Evolutionary conservation across 2,329 filamentous ascomycete genomes (phyloP).

Genomic region (Arthrinium phaeospermum): DNA sequence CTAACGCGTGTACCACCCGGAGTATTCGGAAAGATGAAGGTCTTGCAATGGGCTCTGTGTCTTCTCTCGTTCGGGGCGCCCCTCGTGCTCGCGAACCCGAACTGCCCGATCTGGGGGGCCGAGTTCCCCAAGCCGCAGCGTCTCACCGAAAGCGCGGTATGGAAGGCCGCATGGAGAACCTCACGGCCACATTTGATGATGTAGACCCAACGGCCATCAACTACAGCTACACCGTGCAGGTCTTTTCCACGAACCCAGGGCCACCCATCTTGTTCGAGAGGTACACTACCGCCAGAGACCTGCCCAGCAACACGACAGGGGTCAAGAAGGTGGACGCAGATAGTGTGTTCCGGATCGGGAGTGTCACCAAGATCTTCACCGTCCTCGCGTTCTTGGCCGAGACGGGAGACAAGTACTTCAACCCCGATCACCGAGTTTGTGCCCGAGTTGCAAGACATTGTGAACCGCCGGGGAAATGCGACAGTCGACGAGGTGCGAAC

Average conservation of each 20-base stretch:
- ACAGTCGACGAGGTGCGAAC: slow-evolving; percentile 24
- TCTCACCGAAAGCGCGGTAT: slow-evolving; percentile 8
- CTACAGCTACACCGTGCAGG: slow-evolving; percentile 20
- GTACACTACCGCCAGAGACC: slow-evolving; percentile 35
- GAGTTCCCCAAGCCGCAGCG: slow-evolving; percentile 19
- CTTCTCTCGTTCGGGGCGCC: background rate
- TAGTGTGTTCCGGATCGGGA: slow-evolving; percentile 38
- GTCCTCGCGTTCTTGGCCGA: slow-evolving; percentile 42
- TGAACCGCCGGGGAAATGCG: slow-evolving; percentile 9
- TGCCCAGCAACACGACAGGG: slow-evolving; percentile 37
- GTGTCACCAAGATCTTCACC: slow-evolving; percentile 45
- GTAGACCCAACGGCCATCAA: slow-evolving; percentile 15
- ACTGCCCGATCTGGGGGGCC: slow-evolving; percentile 20
- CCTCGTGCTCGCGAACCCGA: slow-evolving; percentile 14
- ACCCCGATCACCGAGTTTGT: slow-evolving; percentile 46
- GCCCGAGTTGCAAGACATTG: slow-evolving; percentile 42
- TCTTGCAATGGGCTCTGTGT: background rate
- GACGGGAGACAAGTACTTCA: slow-evolving; percentile 41
- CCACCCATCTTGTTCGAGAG: slow-evolving; percentile 20
- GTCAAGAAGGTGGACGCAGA: slow-evolving; percentile 32
- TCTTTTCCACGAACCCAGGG: slow-evolving; percentile 21
- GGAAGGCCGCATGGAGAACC: slow-evolving; percentile 20
- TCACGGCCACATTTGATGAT: background rate
- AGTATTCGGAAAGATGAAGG: background rate
- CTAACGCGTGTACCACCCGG: background rate